Conservation (phyloP, 495 filamentous ascomycete genomes). For the Penicillium alfredii region DNA sequence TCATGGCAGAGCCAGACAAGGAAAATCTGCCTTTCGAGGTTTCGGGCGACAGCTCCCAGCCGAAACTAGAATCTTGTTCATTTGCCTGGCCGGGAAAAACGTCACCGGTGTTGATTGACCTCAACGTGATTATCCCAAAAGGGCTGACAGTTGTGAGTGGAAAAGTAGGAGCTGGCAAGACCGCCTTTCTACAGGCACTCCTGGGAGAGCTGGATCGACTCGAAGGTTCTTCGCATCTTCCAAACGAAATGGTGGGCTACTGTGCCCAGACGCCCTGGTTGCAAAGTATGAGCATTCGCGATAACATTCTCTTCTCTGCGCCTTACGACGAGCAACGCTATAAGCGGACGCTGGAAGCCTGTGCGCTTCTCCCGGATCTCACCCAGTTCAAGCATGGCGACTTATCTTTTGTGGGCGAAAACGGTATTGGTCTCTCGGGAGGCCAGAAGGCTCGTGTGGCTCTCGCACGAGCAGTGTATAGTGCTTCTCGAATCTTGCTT, state of each 20-base stretch:
- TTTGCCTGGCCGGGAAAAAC: slow-evolving; percentile 70
- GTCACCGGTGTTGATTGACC: slow-evolving; percentile 54
- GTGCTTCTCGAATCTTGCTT: slow-evolving; percentile 54
- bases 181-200: slow-evolving; percentile 69
- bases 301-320: slow-evolving; percentile 76
- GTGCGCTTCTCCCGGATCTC: slow-evolving; percentile 59
- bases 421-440: slow-evolving; percentile 64
- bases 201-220: slow-evolving; percentile 71
- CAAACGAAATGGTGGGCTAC: slow-evolving; percentile 69
- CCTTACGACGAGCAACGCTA: slow-evolving; percentile 60
- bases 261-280: slow-evolving; percentile 86
- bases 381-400: slow-evolving; percentile 60
- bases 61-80: slow-evolving; percentile 56
- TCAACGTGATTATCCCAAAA: slow-evolving; percentile 53
- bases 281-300: slow-evolving; percentile 82
- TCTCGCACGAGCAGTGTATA: slow-evolving; percentile 67
- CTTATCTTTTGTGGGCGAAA: slow-evolving; percentile 62
- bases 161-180: slow-evolving; percentile 75
- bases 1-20: slow-evolving; percentile 80
- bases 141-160: slow-evolving; percentile 66
- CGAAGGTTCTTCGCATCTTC: slow-evolving; percentile 50
- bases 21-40: slow-evolving; percentile 35
- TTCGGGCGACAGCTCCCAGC: slow-evolving; percentile 19
- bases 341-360: slow-evolving; percentile 55
- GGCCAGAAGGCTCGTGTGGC: slow-evolving; percentile 66